Percentiles rank a stretch among this genome's conserved stretches.
These are phyloP conservation scores for Coemansia sp. DNA, from an alignment of 192 early-diverging fungal genomes.

Conservation along the genomic window DNA sequence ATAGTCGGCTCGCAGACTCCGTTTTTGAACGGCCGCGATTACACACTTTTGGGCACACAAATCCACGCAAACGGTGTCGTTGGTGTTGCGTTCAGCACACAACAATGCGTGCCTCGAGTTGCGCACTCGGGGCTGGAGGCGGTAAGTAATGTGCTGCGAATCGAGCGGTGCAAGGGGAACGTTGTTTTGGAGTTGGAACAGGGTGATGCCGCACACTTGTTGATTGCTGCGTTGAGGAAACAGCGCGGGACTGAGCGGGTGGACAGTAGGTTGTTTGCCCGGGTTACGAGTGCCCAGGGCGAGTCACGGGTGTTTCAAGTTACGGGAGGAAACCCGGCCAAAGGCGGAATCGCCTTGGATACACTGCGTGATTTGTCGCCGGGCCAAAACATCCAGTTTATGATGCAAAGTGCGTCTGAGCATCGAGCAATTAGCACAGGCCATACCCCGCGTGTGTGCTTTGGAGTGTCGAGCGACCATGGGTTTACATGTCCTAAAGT, in stretches of 20 bases:
- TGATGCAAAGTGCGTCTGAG: constrained; percentile 11
- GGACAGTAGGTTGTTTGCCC: constrained; percentile 24
- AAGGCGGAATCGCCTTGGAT: constrained; percentile 45
- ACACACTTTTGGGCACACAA: constrained; percentile 19
- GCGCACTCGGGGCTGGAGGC: constrained; percentile 5
- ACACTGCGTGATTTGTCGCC: constrained; percentile 31
- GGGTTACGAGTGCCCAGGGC: constrained; percentile 4
- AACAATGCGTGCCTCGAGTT: not conserved
- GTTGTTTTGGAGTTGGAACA: constrained; percentile 48
- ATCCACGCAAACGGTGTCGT: constrained; percentile 25
- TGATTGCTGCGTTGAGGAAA: constrained; percentile 29
- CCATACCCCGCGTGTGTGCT: not conserved
- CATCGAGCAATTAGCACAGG: not conserved
- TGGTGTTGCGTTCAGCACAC: constrained; percentile 32
- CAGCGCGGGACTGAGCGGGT: constrained; percentile 7
- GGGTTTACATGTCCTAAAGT: not conserved
- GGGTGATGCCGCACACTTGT: constrained; percentile 15
- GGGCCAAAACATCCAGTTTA: constrained; percentile 38
- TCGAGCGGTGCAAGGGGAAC: constrained; percentile 40
- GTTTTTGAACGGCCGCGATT: constrained; percentile 42
- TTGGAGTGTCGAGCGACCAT: not conserved
- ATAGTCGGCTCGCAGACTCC: constrained; percentile 44
- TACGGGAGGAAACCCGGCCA: constrained; percentile 50
- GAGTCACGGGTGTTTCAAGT: constrained; percentile 26
- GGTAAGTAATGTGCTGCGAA: constrained; percentile 26